Conservation (phyloP, 768 basidiomycete genomes). For the Mrakia hoshinonis region DNA sequence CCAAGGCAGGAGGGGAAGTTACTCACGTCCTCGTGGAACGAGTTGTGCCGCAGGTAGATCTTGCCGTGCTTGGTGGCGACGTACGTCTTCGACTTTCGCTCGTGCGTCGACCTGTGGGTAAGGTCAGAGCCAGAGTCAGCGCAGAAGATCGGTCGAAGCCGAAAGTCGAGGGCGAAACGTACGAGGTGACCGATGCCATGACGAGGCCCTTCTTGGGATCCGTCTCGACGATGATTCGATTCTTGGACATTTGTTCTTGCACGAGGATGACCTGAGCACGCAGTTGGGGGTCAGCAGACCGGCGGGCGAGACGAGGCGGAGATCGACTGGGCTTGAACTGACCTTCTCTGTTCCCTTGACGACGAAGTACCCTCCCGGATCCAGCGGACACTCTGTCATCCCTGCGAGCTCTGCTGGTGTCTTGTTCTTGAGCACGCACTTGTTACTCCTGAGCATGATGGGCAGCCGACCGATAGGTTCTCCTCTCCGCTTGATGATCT, state of each 20-base stretch:
- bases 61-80: conserved; percentile 89
- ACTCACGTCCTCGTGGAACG: conserved; percentile 70
- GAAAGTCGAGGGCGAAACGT: neutral
- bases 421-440: conserved; percentile 76
- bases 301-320: neutral
- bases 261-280: conserved; percentile 71
- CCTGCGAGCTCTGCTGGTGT: conserved; percentile 74
- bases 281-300: neutral
- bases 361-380: conserved; percentile 98
- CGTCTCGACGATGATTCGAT: conserved; percentile 95
- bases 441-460: conserved; percentile 92
- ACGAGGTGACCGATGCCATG: conserved; percentile 95
- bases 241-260: conserved; percentile 97
- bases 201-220: conserved; percentile 82
- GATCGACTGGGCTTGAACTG: neutral
- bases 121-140: conserved; percentile 41
- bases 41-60: conserved; percentile 95
- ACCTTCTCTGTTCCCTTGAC: conserved; percentile 95
- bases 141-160: conserved; percentile 24
- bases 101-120: conserved; percentile 42
- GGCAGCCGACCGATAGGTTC: conserved; percentile 85
- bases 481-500: conserved; percentile 69
- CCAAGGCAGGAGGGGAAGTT: neutral
- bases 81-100: conserved; percentile 89
- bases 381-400: conserved; percentile 94